Conservation (phyloP, 495 filamentous ascomycete genomes). For the Parachaetomium inaequale region DNA sequence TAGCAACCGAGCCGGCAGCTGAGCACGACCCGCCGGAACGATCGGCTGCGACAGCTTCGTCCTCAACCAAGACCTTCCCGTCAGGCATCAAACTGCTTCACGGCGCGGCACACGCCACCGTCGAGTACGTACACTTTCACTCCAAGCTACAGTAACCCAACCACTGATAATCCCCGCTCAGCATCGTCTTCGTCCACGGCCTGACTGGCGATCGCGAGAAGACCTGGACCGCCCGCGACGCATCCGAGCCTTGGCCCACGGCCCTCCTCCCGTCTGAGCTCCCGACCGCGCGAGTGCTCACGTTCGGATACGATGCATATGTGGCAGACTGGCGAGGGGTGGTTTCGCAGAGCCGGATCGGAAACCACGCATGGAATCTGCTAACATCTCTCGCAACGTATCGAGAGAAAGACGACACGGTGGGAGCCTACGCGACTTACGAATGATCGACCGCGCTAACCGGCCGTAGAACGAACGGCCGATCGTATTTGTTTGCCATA, state of each 20-base stretch:
- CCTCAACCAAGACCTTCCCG: conserved; percentile 7
- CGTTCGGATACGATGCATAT: conserved; percentile 15
- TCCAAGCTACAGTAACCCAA: not conserved
- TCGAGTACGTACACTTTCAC: conserved; percentile 2
- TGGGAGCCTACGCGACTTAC: not conserved
- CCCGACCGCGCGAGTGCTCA: conserved; percentile 9
- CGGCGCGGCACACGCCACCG: not conserved
- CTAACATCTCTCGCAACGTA: conserved; percentile 22
- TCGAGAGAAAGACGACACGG: conserved; percentile 22
- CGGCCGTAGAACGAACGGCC: conserved; percentile 23
- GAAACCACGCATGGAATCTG: conserved; percentile 25
- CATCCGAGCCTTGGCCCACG: conserved; percentile 8
- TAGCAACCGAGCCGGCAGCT: conserved; percentile 1
- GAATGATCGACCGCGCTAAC: not conserved
- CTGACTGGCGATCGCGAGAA: conserved; percentile 12
- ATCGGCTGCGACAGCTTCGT: not conserved
- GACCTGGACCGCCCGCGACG: conserved; percentile 5
- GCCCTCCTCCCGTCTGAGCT: conserved; percentile 12
- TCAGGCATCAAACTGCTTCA: conserved; percentile 8
- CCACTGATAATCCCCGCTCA: conserved; percentile 1
- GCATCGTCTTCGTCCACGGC: conserved; percentile 14
- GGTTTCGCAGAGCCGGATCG: conserved; percentile 25
- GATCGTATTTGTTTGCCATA: conserved; percentile 35
- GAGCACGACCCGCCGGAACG: not conserved
- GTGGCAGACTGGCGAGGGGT: conserved; percentile 18